Base-by-base conservation (phyloP, 306 rosid genomes). In the Fagus sylvatica region DNA sequence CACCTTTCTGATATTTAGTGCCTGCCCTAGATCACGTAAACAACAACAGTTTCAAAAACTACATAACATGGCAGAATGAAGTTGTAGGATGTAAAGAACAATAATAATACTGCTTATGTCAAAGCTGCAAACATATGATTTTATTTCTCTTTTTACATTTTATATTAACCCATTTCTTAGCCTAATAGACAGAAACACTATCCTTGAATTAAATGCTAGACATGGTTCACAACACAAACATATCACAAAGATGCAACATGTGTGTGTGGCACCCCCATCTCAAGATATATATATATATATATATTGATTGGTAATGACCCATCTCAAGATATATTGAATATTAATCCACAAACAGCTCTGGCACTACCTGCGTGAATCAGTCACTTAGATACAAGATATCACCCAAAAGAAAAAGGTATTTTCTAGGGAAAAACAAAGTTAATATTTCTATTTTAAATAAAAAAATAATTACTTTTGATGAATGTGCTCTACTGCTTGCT, bases 401-500 rank as follows among this genome's bases (percentile, higher is more conserved):
- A 62, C 60, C 3, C 10, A 53, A 54, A 72, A 70, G 64, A 61
- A 55, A 69, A 66, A 37, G 67, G 41, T 17, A 37, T 9, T 13
- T 39, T 28, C 41, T 73, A 51, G 72, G 53, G 59, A 74, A 79
- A 79, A 28, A 68, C 46, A 77, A 71, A 70, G 73, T 12, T 7
- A 72, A 71, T 61, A 80, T 49, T 64, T 61, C 53, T 72, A 70
- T 74, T 60, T 72, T 33, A 43, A 59, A 69, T 69, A 12, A 81
- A 53, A 85, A 76, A 5, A 22, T 37, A 5, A 22, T 51, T 86
- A 96, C 99, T 96, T 96, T 40, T 96, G 99, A 90, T 96, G 99
- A 83, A 96, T 96, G 88, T 91, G 99, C 84, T 96, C 99, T 17
- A 96, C 96, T 81, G 99, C 99, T 81, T 96, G 99, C 87, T 96